phyloP scores from a whole-genome alignment of 176 grass and related monocot species.

The Lolium perenne region DNA sequence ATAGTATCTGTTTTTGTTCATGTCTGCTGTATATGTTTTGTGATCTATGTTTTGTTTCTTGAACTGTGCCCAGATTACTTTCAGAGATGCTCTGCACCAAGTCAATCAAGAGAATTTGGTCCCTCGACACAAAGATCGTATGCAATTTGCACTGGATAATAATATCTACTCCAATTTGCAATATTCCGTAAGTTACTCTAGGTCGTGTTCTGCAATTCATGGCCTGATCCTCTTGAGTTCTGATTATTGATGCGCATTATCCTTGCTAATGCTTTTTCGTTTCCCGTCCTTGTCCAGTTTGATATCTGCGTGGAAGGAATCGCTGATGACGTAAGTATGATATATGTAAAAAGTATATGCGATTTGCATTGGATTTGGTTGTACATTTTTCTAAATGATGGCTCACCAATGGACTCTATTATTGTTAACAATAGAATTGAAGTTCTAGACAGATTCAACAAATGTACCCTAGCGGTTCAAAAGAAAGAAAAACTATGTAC shows the following conservation, averaged over 20 bases:
- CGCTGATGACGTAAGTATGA: background rate
- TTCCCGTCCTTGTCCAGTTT: background rate
- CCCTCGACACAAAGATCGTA: background rate
- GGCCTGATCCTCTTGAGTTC: slow-evolving; percentile 17
- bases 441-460: slow-evolving; percentile 1
- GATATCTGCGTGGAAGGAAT: background rate
- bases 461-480: background rate
- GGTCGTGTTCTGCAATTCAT: slow-evolving; percentile 13
- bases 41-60: slow-evolving; percentile 10
- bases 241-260: background rate
- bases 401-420: background rate
- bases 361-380: background rate
- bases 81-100: background rate
- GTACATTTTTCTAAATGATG: background rate
- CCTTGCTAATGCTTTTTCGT: slow-evolving; percentile 12
- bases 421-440: background rate
- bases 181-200: background rate
- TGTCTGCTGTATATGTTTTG: background rate
- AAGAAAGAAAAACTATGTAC: background rate
- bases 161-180: background rate
- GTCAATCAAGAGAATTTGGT: background rate
- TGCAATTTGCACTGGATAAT: background rate
- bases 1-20: background rate
- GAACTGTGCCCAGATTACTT: background rate
- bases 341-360: background rate